Evolutionary conservation across 495 filamentous ascomycete species (phyloP), one percentile per base, ranked within the genome.

Genomic region (Daldinia bambusicola): DNA sequence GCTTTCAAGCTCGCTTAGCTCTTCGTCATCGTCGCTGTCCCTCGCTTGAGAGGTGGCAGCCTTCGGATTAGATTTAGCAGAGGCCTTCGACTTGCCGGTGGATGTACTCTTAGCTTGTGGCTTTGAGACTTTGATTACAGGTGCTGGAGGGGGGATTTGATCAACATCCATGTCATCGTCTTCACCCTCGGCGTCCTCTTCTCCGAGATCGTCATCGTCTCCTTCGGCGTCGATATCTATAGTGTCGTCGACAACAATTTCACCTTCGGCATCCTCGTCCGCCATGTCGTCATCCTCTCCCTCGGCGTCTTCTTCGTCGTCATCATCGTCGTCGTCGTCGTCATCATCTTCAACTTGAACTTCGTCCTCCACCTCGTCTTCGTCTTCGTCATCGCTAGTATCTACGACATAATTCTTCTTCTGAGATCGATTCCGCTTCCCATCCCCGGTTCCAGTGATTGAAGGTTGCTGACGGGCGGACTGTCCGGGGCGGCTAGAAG

Each of bases 381-480:
- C 80, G 36, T 80, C 78, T 5, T 84, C 83, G 2, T 82, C 80
- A 16, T 84, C 82, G 50, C 83, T 85, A 38, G 68, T 83, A 40
- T 90, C 84, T 32, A 92, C 85, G 8, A 92, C 89, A 57, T 92
- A 88, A 71, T 81, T 92, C 82, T 89, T 91, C 79, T 86, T 89
- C 50, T 85, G 87, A 55, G 88, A 86, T 68, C 89, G 88, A 38
- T 85, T 80, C 69, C 89, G 86, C 67, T 86, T 90, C 16, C 88
- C 88, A 58, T 84, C 85, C 14, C 91, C 71, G 58, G 89, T 88
- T 66, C 91, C 82, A 34, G 84, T 82, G n/a, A 85, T 83, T 34
- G 79, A 79, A 55, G 72, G 50, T 55, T 57, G 75, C 66, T 72
- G 78, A 63, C 72, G 69, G 66, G 65, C 61, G 52, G 70, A 69